phyloP scores from a whole-genome alignment of 176 grass and related monocot genomes.

The Chloris gayana region DNA sequence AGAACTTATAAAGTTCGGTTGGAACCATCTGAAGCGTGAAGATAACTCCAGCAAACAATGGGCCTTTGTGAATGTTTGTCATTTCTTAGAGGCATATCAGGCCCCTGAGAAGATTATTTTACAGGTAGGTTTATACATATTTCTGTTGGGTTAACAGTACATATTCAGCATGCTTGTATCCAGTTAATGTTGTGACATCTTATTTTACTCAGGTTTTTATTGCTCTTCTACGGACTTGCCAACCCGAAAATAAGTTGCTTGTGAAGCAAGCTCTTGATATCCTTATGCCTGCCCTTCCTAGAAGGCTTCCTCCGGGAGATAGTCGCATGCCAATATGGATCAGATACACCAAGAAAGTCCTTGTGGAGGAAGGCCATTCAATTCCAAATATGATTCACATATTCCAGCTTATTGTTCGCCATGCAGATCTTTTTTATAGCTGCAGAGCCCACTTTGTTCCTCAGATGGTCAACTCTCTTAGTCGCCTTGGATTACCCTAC shows the following conservation, averaged over 20 bases:
- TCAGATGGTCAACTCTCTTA: conserved; percentile 99
- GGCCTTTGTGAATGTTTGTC: conserved; percentile 99
- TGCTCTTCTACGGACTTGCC: conserved; percentile 91
- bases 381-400: conserved; percentile 99
- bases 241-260: conserved; percentile 96
- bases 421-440: conserved; percentile 97
- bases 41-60: conserved; percentile 99
- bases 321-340: conserved; percentile 99
- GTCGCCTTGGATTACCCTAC: conserved; percentile 88
- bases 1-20: conserved; percentile 98
- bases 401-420: conserved; percentile 98
- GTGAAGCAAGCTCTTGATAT: conserved; percentile 98
- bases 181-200: not conserved
- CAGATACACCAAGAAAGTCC: conserved; percentile 97
- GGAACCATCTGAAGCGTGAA: conserved; percentile 99
- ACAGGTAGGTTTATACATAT: conserved; percentile 58
- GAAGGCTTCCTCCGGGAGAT: conserved; percentile 88
- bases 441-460: conserved; percentile 99
- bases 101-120: conserved; percentile 99
- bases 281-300: conserved; percentile 96
- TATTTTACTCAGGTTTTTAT: conserved; percentile 79
- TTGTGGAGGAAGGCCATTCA: conserved; percentile 99
- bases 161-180: conserved; percentile 24
- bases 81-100: conserved; percentile 98
- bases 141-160: conserved; percentile 29